Evolutionary conservation across 202 grass and related monocot genomes (phyloP), one percentile per base, ranked within the genome.

Genomic region (Schoenoplectus tabernaemontani): DNA sequence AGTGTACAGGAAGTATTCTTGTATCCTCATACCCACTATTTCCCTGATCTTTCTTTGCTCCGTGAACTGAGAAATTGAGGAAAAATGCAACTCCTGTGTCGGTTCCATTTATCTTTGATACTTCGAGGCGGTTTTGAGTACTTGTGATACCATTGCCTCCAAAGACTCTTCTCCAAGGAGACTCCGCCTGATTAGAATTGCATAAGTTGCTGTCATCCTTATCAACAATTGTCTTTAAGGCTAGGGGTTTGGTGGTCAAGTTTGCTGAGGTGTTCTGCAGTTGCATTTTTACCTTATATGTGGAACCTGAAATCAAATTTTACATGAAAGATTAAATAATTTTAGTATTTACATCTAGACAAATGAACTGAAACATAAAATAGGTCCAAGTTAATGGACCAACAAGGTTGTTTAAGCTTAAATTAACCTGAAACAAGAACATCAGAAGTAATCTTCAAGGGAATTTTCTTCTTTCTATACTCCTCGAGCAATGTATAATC

Each of bases 1-100:
- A 97, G 87, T 90, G 87, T 4, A 97, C 95, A 2, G 95, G 95
- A 42, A 94, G 95, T 79, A 97, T 97, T 89, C 95, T 92, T 4
- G 89, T 92, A 85, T 94, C 95, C 50, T 34, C 80, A 68, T 69
- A 90, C 23, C 51, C 51, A 82, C 60, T 69, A 54, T 81, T 88
- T 76, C 69, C 22, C 0, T 32, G 39, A 19, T 70, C 78, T 42
- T 87, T 57, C 71, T 76, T 89, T 69, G 84, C 86, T 24, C 57
- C 89, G 70, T 94, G 95, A 78, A 97, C 91, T 0, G 89, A 97
- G 59, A 94, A 81, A 83, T 90, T 84, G 66, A 97, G 95, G 87
- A 89, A 94, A 81, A 97, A 94, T 1, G 95, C 91, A 28, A 97
- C 83, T 12, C 95, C 95, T 12, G 84, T 86, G 84, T 90, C 86